Percentiles rank a stretch among this genome's conserved stretches.
Evolutionary conservation across 208 protist species (phyloP).

Genomic region (Trypanosoma vivax): DNA sequence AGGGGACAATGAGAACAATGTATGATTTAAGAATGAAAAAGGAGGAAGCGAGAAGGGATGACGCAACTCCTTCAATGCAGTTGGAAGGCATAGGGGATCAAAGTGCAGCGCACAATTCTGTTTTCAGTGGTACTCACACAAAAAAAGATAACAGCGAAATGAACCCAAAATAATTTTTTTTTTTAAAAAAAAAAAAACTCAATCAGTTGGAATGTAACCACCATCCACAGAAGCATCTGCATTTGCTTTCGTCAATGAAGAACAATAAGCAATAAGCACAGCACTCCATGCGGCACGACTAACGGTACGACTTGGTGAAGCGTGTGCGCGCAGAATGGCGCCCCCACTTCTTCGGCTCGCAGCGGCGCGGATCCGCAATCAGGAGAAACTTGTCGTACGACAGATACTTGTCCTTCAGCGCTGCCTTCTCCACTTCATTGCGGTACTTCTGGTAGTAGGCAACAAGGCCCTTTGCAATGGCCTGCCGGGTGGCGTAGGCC

Average conservation of each 20-base stretch:
- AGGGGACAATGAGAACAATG: background rate
- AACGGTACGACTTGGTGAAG: slow-evolving; percentile 90
- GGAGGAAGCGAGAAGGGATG: too few relatives aligned
- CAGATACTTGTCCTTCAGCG: slow-evolving; percentile 97
- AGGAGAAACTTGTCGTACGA: slow-evolving; percentile 98
- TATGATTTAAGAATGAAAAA: slow-evolving; percentile 2
- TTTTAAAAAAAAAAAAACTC: too few relatives aligned
- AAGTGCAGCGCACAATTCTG: too few relatives aligned
- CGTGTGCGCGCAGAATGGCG: slow-evolving; percentile 98
- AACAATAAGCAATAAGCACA: background rate
- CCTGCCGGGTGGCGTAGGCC: slow-evolving; percentile 99
- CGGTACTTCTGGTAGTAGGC: slow-evolving; percentile 99
- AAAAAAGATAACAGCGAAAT: too few relatives aligned
- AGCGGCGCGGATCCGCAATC: slow-evolving; percentile 99
- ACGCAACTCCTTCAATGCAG: too few relatives aligned
- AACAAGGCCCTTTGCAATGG: slow-evolving; percentile 98
- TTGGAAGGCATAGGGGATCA: too few relatives aligned
- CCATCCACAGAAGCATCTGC: too few relatives aligned
- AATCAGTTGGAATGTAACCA: too few relatives aligned
- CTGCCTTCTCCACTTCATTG: slow-evolving; percentile 93
- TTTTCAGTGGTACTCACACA: too few relatives aligned
- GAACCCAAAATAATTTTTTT: too few relatives aligned
- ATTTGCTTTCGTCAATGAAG: too few relatives aligned
- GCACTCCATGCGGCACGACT: background rate
- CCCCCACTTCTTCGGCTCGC: slow-evolving; percentile 99